Evolutionary conservation across 257 asterid species (phyloP), one percentile per base, ranked within the genome.

Genomic region (Nicotiana tomentosiformis): DNA sequence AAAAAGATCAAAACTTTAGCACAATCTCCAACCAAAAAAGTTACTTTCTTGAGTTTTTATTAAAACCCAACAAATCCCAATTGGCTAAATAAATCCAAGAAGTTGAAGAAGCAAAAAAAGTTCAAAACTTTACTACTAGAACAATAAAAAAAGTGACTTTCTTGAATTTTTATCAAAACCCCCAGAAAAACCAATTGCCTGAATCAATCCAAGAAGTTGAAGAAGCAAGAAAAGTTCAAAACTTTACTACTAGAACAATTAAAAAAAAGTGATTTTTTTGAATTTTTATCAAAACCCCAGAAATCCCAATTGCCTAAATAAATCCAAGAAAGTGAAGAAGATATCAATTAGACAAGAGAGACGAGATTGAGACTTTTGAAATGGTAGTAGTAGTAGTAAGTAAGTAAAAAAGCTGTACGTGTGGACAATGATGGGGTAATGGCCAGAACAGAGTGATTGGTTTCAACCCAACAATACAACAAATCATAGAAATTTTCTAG

Each of bases 361-460:
- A 82, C 82, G 82, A 76, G 80, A 76, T 51, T 51, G 80, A 16
- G 29, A 51, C 64, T 76, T 76, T 9, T 76, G 46, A 76, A 76
- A 49, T 82, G 68, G 64, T 85, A 43, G 12, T 68, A 58, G 51
- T 65, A 55, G 87, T 43, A 88, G 84, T 57, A 55, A 81, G 68
- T 10, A 76, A 66, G 58, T 43, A 51, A 76, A 78, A 84, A 66
- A 82, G 86, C 85, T 84, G 88, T 87, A 81, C 66, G 88, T 61
- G 89, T 85, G 85, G 93, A 90, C 89, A 88, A 88, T 86, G 97
- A 90, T 90, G 64, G 91, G 89, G 26, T 90, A 43, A 89, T 88
- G 80, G 92, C 86, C 85, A 86, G 91, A 84, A 85, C 88, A 86
- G 62, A 84, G 84, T 87, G 90, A 87, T 66, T 85, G 92, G 87